These are phyloP conservation scores for Penicillium vulpinum DNA, from an alignment of 2,329 filamentous ascomycete genomes.

Conservation along the genomic window DNA sequence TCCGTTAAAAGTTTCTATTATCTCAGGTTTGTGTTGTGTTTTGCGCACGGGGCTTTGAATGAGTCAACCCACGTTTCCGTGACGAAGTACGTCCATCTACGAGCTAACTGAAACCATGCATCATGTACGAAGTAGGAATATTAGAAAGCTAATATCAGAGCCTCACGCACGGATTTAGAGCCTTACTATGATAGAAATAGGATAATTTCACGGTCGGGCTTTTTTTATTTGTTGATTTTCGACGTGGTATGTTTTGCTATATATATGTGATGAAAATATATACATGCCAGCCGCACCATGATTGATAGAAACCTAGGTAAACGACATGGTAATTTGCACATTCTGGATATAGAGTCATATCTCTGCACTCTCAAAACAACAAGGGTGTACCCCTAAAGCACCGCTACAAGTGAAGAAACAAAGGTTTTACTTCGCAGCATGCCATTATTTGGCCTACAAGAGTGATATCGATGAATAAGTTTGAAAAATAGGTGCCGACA, in stretches of 20 bases:
- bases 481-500: too few relatives aligned
- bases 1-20: neutral
- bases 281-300: neutral
- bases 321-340: too few relatives aligned
- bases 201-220: neutral
- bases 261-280: neutral
- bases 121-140: neutral
- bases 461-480: too few relatives aligned
- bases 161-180: neutral
- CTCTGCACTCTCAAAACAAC: too few relatives aligned
- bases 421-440: neutral
- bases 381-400: too few relatives aligned
- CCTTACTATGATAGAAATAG: neutral
- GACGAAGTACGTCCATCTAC: neutral
- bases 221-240: neutral
- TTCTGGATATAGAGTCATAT: too few relatives aligned
- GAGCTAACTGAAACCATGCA: neutral
- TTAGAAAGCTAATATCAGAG: neutral
- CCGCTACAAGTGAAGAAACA: neutral
- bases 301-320: too few relatives aligned
- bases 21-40: neutral
- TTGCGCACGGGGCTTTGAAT: conserved; percentile 2
- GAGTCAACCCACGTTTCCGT: conserved; percentile 9
- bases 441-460: too few relatives aligned
- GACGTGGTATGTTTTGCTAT: neutral